These are phyloP conservation scores for Berkeleyomyces basicola DNA, from an alignment of 2,329 filamentous ascomycete species.

Conservation along the genomic window DNA sequence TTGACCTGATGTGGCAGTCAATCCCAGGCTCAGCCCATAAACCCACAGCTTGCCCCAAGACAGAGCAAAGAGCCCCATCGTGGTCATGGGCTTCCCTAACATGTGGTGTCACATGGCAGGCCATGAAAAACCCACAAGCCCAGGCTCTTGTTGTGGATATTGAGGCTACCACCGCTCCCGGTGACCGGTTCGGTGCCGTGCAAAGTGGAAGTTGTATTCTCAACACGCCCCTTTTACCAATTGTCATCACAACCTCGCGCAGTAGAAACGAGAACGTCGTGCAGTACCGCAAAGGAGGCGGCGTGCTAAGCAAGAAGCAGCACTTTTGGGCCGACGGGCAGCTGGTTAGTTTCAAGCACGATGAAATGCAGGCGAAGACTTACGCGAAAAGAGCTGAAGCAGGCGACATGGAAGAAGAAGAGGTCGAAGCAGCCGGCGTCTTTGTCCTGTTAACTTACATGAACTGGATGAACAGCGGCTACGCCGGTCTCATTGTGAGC, in stretches of 20 bases:
- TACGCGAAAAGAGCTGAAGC: constrained; percentile 5
- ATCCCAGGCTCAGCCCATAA: constrained; percentile 9
- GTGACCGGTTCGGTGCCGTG: constrained; percentile 8
- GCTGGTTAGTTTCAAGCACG: constrained; percentile 12
- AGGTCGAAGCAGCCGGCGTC: constrained; percentile 10
- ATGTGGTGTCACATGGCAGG: constrained; percentile 13
- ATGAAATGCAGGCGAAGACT: constrained; percentile 11
- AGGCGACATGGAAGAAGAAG: constrained; percentile 9
- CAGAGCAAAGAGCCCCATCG: constrained; percentile 10
- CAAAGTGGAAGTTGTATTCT: constrained; percentile 12
- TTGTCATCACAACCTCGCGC: constrained; percentile 11
- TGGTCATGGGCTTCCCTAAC: constrained; percentile 13
- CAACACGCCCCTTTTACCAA: constrained; percentile 11
- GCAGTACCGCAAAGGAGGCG: constrained; percentile 13
- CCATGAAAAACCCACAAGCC: constrained; percentile 13
- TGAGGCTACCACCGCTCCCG: constrained; percentile 6
- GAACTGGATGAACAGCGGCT: constrained; percentile 14
- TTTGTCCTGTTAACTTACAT: constrained; percentile 13
- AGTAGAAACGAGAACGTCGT: constrained; percentile 8
- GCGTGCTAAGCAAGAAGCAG: constrained; percentile 10
- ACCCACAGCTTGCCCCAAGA: constrained; percentile 6
- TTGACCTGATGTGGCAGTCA: constrained; percentile 12
- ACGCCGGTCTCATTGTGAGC: constrained; percentile 11
- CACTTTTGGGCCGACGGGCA: constrained; percentile 13
- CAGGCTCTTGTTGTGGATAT: constrained; percentile 12